Base-by-base conservation (phyloP, 805 yeast species). In the Ogataea glucozyma region DNA sequence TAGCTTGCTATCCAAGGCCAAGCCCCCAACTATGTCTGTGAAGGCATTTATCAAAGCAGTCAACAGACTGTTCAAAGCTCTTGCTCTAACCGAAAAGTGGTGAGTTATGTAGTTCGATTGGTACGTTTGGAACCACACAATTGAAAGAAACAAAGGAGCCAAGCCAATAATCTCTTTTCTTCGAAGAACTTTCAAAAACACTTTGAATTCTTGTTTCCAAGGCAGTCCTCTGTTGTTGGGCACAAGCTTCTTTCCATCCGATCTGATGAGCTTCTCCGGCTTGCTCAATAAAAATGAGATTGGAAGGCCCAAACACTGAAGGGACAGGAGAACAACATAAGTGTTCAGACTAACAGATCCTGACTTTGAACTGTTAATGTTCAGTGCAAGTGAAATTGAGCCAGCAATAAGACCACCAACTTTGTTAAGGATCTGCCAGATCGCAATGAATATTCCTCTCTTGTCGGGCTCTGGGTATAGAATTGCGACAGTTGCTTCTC, bases 341-440 rank as follows among this genome's bases (percentile, higher is more conserved):
- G 64, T 59, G 22, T 46, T 54, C 33, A 58, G 44, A 12, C 56
- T 40, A 9, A 57, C 60, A 11, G 38, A 29, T 6, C 65, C 63
- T 9, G 51, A 19, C 6, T 26, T 41, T 17, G 30, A 29, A 9
- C 34, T 37, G 18, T 45, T 26, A 8, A 37, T 29, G 34, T 60
- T 60, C 19, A 53, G n/a, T 29, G 49, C 42, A 31, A 52, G 35
- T 8, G 43, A 39, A 37, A 60, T 51, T n/a, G 56, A 47, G 31
- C 64, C 65, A 16, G 61, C 52, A 32, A 61, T 49, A 4, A 60
- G 23, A 8, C 57, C 51, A 37, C 65, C 64, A 31, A 47, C 21
- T 36, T 58, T 58, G 32, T 55, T 45, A n/a, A 55, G 24, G 7
- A 42, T 17, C 35, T 53, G 58, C 64, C 65, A 61, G 8, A 52